Evolutionary conservation across 2,329 filamentous ascomycete species (phyloP), one percentile per base, ranked within the genome.

Genomic region (Orbilia brochopaga): DNA sequence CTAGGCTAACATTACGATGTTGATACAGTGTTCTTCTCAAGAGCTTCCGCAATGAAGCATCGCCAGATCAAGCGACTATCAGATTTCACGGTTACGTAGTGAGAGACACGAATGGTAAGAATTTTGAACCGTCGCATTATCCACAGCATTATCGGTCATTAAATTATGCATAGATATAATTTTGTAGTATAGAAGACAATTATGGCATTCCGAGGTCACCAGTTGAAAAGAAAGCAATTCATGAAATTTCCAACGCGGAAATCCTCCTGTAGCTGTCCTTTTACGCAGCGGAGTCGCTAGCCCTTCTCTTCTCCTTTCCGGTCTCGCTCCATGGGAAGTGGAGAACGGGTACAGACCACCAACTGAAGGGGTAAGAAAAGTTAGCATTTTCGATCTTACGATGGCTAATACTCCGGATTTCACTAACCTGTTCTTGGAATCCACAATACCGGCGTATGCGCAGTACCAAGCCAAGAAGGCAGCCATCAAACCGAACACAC

Each of bases 381-480:
- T 73, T 50, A 69, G 73, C 51, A 37, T 19, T 24, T 35, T 32
- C 30, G 32, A 44, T 35, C 21, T 42, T 27, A 42, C n/a, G 19
- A 48, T 13, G 35, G 19, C 37, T 10, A 7, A 19, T 7, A 35
- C 11, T 10, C 2, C 6, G 13, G 23, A 35, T 42, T 37, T 35
- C 69, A 75, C 56, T 73, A 75, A 77, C 76, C 66, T 77, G 78
- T 84, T 84, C 75, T 79, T 81, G 58, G 77, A 80, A 76, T 94
- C 90, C 73, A 89, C 88, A 66, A 94, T 86, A 85, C 90, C 90
- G 58, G 90, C 90, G 70, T 93, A 83, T 40, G 91, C 90, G 77
- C 91, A 92, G 81, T 93, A 95, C 91, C 91, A 95, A 2, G 91
- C 90, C 63, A 90, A 78, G 78, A 95, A 94, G 0, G 90, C 89